These are phyloP conservation scores for Polytrichum formosum DNA, from an alignment of 225 moss, liverwort and hornwort species.

Conservation along the genomic window DNA sequence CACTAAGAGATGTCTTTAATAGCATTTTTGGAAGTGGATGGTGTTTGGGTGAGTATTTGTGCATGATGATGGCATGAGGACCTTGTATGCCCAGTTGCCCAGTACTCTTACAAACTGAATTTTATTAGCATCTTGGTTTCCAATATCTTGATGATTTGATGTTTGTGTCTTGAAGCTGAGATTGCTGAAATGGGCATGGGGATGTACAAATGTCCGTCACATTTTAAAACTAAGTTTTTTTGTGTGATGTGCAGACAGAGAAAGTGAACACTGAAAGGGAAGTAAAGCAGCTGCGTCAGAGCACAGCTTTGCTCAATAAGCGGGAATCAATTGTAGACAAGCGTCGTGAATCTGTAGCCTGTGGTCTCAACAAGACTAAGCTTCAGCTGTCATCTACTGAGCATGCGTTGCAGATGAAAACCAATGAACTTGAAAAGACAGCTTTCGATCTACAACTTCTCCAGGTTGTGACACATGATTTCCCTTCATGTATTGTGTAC, in stretches of 20 bases:
- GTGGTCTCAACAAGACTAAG: slow-evolving; percentile 76
- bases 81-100: too few relatives aligned
- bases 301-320: slow-evolving; percentile 79
- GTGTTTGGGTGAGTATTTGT: too few relatives aligned
- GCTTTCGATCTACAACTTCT: slow-evolving; percentile 65
- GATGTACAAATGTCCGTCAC: too few relatives aligned
- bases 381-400: slow-evolving; percentile 69
- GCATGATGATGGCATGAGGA: too few relatives aligned
- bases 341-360: slow-evolving; percentile 79
- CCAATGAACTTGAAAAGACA: slow-evolving; percentile 78
- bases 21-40: too few relatives aligned
- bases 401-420: slow-evolving; percentile 76
- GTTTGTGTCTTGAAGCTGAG: too few relatives aligned
- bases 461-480: slow-evolving; percentile 37
- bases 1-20: too few relatives aligned
- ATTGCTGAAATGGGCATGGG: too few relatives aligned
- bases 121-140: too few relatives aligned
- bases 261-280: slow-evolving; percentile 85
- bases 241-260: slow-evolving; percentile 56
- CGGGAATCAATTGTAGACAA: slow-evolving; percentile 86
- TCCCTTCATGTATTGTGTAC: neutral
- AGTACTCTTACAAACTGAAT: too few relatives aligned
- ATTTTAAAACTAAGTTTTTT: neutral
- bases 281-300: slow-evolving; percentile 85
- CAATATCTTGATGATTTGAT: too few relatives aligned